These are phyloP conservation scores for Agrocybe praecox DNA, from an alignment of 768 basidiomycete species.

Conservation along the genomic window DNA sequence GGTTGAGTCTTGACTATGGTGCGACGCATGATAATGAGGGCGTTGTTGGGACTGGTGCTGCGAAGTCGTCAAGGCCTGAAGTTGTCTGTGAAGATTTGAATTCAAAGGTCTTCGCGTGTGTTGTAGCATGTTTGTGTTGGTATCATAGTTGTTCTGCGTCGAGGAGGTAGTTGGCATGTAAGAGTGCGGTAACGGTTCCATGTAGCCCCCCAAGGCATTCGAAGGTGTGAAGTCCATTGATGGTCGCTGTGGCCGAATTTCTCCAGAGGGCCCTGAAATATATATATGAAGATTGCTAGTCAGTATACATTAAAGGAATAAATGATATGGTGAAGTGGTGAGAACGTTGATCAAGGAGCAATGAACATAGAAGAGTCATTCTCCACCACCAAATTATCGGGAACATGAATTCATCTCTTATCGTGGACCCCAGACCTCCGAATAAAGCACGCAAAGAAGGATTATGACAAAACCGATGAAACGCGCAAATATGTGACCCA, in stretches of 20 bases:
- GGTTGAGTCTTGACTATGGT: slow-evolving; percentile 5
- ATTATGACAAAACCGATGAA: not conserved
- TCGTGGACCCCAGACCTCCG: not conserved
- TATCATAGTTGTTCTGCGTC: not conserved
- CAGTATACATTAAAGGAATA: not conserved
- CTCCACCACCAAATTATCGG: not conserved
- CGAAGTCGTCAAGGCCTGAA: slow-evolving; percentile 15
- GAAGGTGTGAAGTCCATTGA: slow-evolving; percentile 57
- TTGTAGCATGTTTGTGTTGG: slow-evolving; percentile 4
- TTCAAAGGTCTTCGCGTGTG: slow-evolving; percentile 5
- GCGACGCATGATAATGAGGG: slow-evolving; percentile 9
- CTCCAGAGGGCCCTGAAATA: slow-evolving; percentile 59
- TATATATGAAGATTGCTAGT: not conserved
- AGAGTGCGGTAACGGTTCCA: slow-evolving; percentile 27
- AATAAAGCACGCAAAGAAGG: not conserved
- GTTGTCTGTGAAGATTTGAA: slow-evolving; percentile 15
- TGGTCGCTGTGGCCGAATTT: slow-evolving; percentile 62
- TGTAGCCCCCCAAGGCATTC: slow-evolving; percentile 24
- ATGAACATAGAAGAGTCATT: no score
- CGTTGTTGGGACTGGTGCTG: slow-evolving; percentile 10
- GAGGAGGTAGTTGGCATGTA: slow-evolving; percentile 18
- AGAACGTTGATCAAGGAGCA: no score
- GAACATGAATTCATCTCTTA: not conserved
- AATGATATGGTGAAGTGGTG: no score
- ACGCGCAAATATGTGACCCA: no score